Percentiles rank a stretch among this genome's conserved stretches.
Evolutionary conservation across 2,329 filamentous ascomycete species (phyloP).

Genomic region (Fusarium mexicanum): DNA sequence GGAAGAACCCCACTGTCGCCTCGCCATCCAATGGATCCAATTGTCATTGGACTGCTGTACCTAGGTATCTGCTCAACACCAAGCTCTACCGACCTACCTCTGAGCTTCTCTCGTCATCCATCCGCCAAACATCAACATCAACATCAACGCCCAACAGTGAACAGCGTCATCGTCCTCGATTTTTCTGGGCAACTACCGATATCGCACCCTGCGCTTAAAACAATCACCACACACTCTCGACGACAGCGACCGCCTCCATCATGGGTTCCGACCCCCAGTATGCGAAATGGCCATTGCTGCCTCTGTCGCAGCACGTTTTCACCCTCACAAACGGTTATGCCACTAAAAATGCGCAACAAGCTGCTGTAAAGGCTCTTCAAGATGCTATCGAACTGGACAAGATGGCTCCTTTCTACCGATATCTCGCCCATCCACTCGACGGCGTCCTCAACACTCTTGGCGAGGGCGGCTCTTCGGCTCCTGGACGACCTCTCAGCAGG

Average conservation of each 20-base stretch:
- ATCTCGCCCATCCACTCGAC: conserved; percentile 82
- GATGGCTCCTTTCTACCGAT: conserved; percentile 88
- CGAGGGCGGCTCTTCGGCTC: conserved; percentile 64
- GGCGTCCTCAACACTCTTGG: conserved; percentile 82
- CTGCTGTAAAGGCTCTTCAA: conserved; percentile 77
- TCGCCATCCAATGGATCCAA: conserved; percentile 37
- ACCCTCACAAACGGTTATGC: conserved; percentile 84
- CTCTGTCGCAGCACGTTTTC: conserved; percentile 87
- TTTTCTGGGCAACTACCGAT: neutral
- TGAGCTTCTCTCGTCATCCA: conserved; percentile 42
- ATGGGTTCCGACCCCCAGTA: conserved; percentile 87
- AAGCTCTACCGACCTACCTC: conserved; percentile 32
- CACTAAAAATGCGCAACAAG: conserved; percentile 71
- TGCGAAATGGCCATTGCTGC: conserved; percentile 83
- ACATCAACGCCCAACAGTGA: conserved; percentile 7
- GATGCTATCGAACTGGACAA: conserved; percentile 85
- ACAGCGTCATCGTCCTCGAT: neutral
- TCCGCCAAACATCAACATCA: conserved; percentile 23
- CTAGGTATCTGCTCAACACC: conserved; percentile 31
- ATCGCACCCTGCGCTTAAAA: conserved; percentile 1
- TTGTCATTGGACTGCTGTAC: conserved; percentile 14
- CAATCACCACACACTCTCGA: conserved; percentile 42
- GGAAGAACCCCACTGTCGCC: conserved; percentile 29
- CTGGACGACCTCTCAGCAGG: conserved; percentile 69
- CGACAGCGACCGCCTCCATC: conserved; percentile 51